Conservation (phyloP, 148 eudicot species). For the Silene conica region DNA sequence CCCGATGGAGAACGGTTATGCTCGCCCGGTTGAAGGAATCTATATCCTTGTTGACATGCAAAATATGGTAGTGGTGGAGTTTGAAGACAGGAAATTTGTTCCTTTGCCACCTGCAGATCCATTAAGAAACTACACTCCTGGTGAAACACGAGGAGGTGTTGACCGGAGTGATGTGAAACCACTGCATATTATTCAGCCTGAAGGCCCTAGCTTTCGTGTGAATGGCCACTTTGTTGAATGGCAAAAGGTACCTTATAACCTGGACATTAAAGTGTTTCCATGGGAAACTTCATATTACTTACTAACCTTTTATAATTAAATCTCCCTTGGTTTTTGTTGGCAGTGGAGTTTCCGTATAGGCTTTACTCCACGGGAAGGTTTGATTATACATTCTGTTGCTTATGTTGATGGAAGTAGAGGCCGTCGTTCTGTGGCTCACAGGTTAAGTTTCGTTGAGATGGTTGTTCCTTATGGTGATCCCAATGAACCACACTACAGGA, state of each 20-base stretch:
- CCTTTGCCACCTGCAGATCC: constrained; percentile 98
- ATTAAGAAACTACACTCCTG: constrained; percentile 88
- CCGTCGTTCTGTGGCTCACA: constrained; percentile 87
- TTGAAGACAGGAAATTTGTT: constrained; percentile 92
- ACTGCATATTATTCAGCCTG: constrained; percentile 78
- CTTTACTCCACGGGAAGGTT: constrained; percentile 94
- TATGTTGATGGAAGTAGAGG: constrained; percentile 98
- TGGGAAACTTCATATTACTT: constrained; percentile 2
- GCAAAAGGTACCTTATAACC: constrained; percentile 63
- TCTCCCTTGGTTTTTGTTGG: constrained; percentile 16
- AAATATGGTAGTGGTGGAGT: constrained; percentile 90
- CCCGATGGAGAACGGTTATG: constrained; percentile 99
- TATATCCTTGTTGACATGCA: constrained; percentile 93
- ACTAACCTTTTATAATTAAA: constrained; percentile 3
- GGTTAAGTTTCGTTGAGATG: constrained; percentile 99
- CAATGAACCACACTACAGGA: constrained; percentile 96
- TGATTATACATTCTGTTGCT: constrained; percentile 88
- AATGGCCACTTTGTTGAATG: constrained; percentile 91
- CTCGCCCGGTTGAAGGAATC: constrained; percentile 99
- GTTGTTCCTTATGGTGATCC: constrained; percentile 99
- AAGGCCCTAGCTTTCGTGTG: constrained; percentile 97
- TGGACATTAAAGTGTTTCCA: neutral
- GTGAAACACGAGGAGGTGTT: constrained; percentile 92
- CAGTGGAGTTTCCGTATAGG: constrained; percentile 98
- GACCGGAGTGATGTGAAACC: constrained; percentile 98